Conservation (phyloP, 208 protist genomes). For the Trypanosoma caninum region DNA sequence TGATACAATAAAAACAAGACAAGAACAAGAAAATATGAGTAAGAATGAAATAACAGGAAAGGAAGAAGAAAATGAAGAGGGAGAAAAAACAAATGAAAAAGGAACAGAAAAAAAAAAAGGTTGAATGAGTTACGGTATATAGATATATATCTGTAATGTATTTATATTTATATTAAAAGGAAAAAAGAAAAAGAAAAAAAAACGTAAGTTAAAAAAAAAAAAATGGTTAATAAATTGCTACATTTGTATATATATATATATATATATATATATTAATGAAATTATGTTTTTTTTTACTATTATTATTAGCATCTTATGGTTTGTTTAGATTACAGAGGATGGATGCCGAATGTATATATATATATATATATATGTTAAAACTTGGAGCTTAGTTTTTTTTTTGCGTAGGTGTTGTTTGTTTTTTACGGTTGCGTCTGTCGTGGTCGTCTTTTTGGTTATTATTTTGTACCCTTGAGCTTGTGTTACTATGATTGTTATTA, state of each 20-base stretch:
- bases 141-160: not conserved
- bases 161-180: not conserved
- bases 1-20: not conserved
- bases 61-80: not conserved
- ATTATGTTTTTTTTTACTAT: not conserved
- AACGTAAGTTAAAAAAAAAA: not conserved
- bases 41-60: not conserved
- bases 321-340: too few species aligned
- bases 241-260: conserved; percentile 6
- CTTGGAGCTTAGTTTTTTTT: too few species aligned
- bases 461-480: not conserved
- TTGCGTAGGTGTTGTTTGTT: not conserved
- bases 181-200: not conserved
- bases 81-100: conserved; percentile 1
- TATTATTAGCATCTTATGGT: not conserved
- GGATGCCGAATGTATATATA: not conserved
- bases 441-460: not conserved
- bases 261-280: conserved; percentile 3
- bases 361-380: not conserved
- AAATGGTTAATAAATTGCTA: not conserved
- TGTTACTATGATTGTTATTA: not conserved
- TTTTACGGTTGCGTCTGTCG: not conserved
- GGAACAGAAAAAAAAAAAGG: not conserved
- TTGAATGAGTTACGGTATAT: not conserved
- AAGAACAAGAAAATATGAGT: not conserved